These are phyloP conservation scores for Corylus avellana DNA, from an alignment of 306 rosid genomes.

Conservation along the genomic window DNA sequence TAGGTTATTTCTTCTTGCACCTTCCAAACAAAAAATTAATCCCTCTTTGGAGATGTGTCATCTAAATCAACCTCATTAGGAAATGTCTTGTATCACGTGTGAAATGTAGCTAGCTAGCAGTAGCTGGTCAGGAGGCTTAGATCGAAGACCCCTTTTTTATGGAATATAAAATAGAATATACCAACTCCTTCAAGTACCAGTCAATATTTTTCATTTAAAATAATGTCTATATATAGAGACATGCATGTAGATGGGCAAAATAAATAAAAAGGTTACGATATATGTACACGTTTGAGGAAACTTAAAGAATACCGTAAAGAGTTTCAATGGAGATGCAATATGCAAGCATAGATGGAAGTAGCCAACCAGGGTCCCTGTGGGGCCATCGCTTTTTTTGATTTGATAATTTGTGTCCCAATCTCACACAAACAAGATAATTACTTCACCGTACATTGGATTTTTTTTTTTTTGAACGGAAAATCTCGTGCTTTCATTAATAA, in stretches of 20 bases:
- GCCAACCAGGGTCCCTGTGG: too few species aligned
- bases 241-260: background rate
- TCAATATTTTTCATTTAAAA: background rate
- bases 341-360: background rate
- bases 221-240: background rate
- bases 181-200: background rate
- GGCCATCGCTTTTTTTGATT: too few species aligned
- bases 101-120: too few species aligned
- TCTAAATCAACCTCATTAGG: conserved; percentile 6
- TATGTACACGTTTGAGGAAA: too few species aligned
- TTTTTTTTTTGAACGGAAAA: too few species aligned
- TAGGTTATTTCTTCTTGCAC: conserved; percentile 32
- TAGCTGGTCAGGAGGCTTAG: background rate
- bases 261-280: too few species aligned
- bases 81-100: background rate
- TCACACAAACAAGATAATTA: too few species aligned
- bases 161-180: background rate
- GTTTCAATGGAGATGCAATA: background rate
- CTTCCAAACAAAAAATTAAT: conserved; percentile 17
- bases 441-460: too few species aligned
- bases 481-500: too few species aligned
- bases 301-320: background rate
- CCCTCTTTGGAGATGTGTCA: conserved; percentile 1
- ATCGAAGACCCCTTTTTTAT: background rate
- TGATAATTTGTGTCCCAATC: too few species aligned